phyloP scores from a whole-genome alignment of 1,284 basidiomycete species.

The Naganishia albida region DNA sequence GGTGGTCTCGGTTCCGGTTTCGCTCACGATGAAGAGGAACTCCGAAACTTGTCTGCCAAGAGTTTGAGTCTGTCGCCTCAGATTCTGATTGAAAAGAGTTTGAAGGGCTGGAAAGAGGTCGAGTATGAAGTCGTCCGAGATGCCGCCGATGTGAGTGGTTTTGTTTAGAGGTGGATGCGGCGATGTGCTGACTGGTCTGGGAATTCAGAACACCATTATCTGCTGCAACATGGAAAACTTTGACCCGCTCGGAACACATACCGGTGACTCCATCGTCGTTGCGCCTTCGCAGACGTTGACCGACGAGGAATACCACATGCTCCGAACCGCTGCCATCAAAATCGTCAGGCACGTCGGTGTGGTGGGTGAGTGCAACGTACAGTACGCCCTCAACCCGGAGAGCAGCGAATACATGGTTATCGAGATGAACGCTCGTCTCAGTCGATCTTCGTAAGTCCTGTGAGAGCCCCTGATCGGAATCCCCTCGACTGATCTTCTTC shows the following conservation, averaged over 20 bases:
- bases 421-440: slow-evolving; percentile 86
- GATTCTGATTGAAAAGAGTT: slow-evolving; percentile 93
- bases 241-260: slow-evolving; percentile 97
- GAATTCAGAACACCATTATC: slow-evolving; percentile 78
- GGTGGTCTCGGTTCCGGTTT: slow-evolving; percentile 99
- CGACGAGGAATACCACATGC: slow-evolving; percentile 99
- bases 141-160: slow-evolving; percentile 76
- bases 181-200: neutral
- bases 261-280: slow-evolving; percentile 99
- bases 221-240: slow-evolving; percentile 99
- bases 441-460: slow-evolving; percentile 60
- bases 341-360: slow-evolving; percentile 97
- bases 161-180: neutral
- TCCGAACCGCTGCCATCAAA: slow-evolving; percentile 95
- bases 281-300: slow-evolving; percentile 97
- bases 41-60: slow-evolving; percentile 91
- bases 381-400: slow-evolving; percentile 94
- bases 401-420: slow-evolving; percentile 97
- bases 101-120: slow-evolving; percentile 99
- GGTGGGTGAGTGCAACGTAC: slow-evolving; percentile 84
- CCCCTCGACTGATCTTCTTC: slow-evolving; percentile 2
- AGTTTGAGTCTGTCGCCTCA: slow-evolving; percentile 89
- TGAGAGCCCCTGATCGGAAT: slow-evolving; percentile 8
- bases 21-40: slow-evolving; percentile 90
- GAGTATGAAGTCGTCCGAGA: slow-evolving; percentile 99